These are phyloP conservation scores for Echium plantagineum DNA, from an alignment of 257 asterid species.

Conservation along the genomic window DNA sequence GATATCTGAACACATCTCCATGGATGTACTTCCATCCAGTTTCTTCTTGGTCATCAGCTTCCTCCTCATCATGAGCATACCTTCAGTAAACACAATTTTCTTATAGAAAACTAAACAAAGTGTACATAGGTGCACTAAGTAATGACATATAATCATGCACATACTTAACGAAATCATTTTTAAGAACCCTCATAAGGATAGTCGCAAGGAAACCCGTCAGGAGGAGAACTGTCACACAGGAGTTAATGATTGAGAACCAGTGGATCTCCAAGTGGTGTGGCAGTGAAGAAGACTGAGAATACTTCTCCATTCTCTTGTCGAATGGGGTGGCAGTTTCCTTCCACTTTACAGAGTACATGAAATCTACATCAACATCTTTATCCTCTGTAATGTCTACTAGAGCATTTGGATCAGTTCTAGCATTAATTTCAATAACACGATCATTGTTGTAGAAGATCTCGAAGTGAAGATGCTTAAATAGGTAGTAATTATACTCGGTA, in stretches of 20 bases:
- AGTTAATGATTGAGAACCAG: constrained; percentile 34
- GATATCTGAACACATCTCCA: constrained; percentile 33
- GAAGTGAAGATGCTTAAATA: constrained; percentile 33
- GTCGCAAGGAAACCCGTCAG: constrained; percentile 37
- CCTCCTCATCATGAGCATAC: constrained; percentile 32
- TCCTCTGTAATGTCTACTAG: constrained; percentile 31
- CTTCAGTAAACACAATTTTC: constrained; percentile 9
- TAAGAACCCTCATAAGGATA: constrained; percentile 32
- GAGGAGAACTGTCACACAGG: constrained; percentile 37
- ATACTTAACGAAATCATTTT: constrained; percentile 35
- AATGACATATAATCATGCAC: constrained; percentile 1
- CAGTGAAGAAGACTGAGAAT: constrained; percentile 28
- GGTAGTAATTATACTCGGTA: constrained; percentile 23
- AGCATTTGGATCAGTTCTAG: constrained; percentile 27
- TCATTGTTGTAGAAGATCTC: constrained; percentile 29
- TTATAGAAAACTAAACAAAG: neutral
- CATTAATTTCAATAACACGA: constrained; percentile 29
- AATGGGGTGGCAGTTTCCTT: constrained; percentile 25
- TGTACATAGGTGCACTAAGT: neutral
- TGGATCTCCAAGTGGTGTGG: constrained; percentile 36
- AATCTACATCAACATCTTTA: constrained; percentile 26
- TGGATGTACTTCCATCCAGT: constrained; percentile 36
- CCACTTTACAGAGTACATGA: constrained; percentile 34
- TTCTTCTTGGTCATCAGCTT: constrained; percentile 34
- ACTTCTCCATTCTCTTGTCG: constrained; percentile 31